phyloP scores from a whole-genome alignment of 1,139 yeast species.

The Hyphopichia buzzinii region DNA sequence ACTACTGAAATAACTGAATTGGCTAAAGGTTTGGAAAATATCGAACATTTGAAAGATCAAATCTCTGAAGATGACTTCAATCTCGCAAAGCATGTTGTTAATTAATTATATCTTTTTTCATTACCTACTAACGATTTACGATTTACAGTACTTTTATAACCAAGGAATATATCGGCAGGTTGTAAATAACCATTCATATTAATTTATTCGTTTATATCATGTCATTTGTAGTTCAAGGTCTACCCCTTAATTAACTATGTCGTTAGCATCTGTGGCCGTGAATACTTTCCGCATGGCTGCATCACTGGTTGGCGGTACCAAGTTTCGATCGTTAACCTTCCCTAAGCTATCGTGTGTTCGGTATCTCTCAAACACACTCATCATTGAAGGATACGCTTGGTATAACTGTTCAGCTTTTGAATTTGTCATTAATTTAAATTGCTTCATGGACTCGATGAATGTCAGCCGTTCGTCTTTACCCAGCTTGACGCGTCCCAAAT shows the following conservation, averaged over 20 bases:
- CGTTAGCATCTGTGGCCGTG: conserved; percentile 50
- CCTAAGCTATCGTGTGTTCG: conserved; percentile 27
- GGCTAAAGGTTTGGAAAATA: conserved; percentile 35
- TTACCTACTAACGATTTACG: conserved; percentile 1
- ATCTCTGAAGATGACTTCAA: conserved; percentile 53
- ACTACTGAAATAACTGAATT: conserved; percentile 45
- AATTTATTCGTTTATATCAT: neutral
- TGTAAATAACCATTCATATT: conserved; percentile 1
- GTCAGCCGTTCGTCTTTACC: conserved; percentile 49
- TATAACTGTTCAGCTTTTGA: conserved; percentile 34
- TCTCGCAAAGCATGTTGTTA: conserved; percentile 45
- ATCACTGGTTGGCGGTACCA: conserved; percentile 38
- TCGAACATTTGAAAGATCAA: conserved; percentile 45
- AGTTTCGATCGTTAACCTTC: conserved; percentile 24
- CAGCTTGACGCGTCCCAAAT: conserved; percentile 53
- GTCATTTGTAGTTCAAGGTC: too few relatives aligned
- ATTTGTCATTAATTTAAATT: conserved; percentile 57
- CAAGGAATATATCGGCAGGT: conserved; percentile 24
- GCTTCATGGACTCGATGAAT: conserved; percentile 48
- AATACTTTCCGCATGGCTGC: conserved; percentile 45
- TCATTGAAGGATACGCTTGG: conserved; percentile 37
- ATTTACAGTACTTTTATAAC: conserved; percentile 33
- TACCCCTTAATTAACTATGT: conserved; percentile 23
- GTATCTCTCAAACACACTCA: conserved; percentile 32
- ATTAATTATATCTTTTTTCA: neutral